Evolutionary conservation across 108 stramenopile species (phyloP).

Genomic region (Schizochytrium sp.): DNA sequence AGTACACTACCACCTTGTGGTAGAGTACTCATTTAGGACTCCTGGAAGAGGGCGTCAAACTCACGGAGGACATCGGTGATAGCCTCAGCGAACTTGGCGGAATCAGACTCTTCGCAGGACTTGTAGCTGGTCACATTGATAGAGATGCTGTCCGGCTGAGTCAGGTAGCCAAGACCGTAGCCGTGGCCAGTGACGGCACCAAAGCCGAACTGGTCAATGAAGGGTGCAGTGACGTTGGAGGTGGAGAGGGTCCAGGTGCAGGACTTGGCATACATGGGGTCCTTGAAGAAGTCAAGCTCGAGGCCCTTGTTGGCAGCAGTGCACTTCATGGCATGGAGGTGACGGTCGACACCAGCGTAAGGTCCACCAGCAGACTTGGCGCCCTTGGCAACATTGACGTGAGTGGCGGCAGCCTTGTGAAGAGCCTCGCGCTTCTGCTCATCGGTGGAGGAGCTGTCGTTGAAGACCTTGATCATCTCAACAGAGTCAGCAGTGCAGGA

Average conservation of each 20-base stretch:
- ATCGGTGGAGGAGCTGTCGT: conserved; percentile 50
- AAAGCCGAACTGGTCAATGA: conserved; percentile 64
- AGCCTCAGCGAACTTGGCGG: conserved; percentile 65
- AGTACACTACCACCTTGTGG: not conserved
- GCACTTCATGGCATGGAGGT: conserved; percentile 68
- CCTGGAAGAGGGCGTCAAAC: conserved; percentile 40
- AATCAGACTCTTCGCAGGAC: conserved; percentile 63
- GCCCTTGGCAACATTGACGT: conserved; percentile 69
- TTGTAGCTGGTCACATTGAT: conserved; percentile 66
- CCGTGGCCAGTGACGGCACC: conserved; percentile 67
- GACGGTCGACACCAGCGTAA: conserved; percentile 70
- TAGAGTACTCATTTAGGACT: not conserved
- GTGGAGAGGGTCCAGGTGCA: conserved; percentile 69
- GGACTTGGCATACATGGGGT: conserved; percentile 65
- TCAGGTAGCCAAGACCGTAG: conserved; percentile 72
- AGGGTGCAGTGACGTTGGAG: conserved; percentile 69
- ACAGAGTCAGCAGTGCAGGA: conserved; percentile 55
- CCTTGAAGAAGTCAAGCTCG: conserved; percentile 62
- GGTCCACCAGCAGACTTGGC: conserved; percentile 63
- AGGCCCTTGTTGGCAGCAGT: conserved; percentile 56
- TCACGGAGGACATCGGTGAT: conserved; percentile 62
- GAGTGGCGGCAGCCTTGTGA: conserved; percentile 63
- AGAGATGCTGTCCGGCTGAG: conserved; percentile 62
- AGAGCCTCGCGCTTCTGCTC: conserved; percentile 63
- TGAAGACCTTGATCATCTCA: conserved; percentile 60